A percentile compares a stretch with the other conserved stretches of the same genome.
Evolutionary conservation across 1,284 basidiomycete genomes (phyloP).

Genomic region (Caloboletus firmus): DNA sequence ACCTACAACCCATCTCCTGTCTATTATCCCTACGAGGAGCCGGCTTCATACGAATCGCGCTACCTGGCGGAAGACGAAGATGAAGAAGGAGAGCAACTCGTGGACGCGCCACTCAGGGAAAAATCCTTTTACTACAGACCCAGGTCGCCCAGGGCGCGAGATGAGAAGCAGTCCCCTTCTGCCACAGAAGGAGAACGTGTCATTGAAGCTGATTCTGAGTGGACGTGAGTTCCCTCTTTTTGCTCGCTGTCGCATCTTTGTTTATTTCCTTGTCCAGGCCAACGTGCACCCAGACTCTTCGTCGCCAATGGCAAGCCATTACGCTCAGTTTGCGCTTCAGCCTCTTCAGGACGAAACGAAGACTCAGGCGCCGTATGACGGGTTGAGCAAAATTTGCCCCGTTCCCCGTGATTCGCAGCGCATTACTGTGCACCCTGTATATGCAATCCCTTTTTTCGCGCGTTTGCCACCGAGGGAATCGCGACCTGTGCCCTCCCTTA

Average conservation of each 20-base stretch:
- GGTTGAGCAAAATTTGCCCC: slow-evolving; percentile 16
- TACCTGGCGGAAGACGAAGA: slow-evolving; percentile 29
- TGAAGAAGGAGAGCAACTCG: slow-evolving; percentile 29
- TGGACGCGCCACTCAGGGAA: slow-evolving; percentile 30
- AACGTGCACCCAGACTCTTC: slow-evolving; percentile 53
- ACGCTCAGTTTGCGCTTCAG: slow-evolving; percentile 53
- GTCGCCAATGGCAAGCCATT: slow-evolving; percentile 59
- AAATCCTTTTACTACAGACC: slow-evolving; percentile 19
- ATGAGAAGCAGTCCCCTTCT: slow-evolving; percentile 28
- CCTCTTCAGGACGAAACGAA: slow-evolving; percentile 57
- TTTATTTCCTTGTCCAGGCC: slow-evolving; percentile 38
- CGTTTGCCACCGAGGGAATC: slow-evolving; percentile 23
- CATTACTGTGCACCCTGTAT: slow-evolving; percentile 18
- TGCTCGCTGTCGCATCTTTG: background rate
- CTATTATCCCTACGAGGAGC: slow-evolving; percentile 34
- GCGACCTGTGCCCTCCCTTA: slow-evolving; percentile 18
- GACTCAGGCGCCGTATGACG: slow-evolving; percentile 37
- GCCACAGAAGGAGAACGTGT: slow-evolving; percentile 10
- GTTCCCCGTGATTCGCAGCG: slow-evolving; percentile 10
- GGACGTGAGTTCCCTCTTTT: slow-evolving; percentile 35
- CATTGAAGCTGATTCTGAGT: slow-evolving; percentile 35
- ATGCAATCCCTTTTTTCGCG: slow-evolving; percentile 27
- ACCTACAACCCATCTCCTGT: slow-evolving; percentile 23
- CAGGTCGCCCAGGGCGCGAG: slow-evolving; percentile 25
- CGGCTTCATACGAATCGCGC: slow-evolving; percentile 37